A percentile compares a stretch with the other conserved stretches of the same genome.
These are phyloP conservation scores for Rhodosporidiobolus sp. DNA, from an alignment of 768 basidiomycete species.

Conservation along the genomic window DNA sequence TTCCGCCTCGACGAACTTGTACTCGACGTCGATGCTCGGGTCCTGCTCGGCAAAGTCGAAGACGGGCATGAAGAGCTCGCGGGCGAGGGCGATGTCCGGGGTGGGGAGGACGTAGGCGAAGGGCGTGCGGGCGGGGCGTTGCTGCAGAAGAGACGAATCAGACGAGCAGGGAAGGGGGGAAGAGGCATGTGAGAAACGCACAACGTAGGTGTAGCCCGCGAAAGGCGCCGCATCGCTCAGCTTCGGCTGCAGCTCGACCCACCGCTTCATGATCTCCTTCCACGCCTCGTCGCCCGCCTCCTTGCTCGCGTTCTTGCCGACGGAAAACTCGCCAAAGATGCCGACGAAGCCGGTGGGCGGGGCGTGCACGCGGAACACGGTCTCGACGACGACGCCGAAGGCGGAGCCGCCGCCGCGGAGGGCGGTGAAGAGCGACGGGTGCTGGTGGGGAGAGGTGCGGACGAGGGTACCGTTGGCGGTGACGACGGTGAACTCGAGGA, in stretches of 20 bases:
- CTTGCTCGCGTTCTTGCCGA: background rate
- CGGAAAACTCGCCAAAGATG: conserved; percentile 10
- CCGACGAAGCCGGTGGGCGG: conserved; percentile 23
- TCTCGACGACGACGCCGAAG: conserved; percentile 16
- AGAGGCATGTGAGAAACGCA: background rate
- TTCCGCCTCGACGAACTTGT: background rate
- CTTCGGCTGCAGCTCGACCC: conserved; percentile 17
- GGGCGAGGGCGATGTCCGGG: background rate
- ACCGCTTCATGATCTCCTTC: conserved; percentile 6
- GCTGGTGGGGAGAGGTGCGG: background rate
- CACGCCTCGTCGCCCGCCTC: conserved; percentile 1
- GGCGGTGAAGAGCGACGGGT: conserved; percentile 24
- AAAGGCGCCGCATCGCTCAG: conserved; percentile 4
- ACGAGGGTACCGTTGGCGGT: background rate
- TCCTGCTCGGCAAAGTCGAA: background rate
- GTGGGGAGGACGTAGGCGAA: conserved; percentile 30
- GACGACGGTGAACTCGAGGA: conserved; percentile 29
- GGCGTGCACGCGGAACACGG: background rate
- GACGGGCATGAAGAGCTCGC: conserved; percentile 3
- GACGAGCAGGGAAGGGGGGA: background rate
- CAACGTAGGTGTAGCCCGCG: conserved; percentile 26
- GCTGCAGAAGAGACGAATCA: background rate
- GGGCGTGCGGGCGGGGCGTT: background rate
- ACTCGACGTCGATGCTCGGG: background rate
- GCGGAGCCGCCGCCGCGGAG: conserved; percentile 21